Evolutionary conservation across 2,329 filamentous ascomycete genomes (phyloP).

Genomic region (Colletotrichum navitas): DNA sequence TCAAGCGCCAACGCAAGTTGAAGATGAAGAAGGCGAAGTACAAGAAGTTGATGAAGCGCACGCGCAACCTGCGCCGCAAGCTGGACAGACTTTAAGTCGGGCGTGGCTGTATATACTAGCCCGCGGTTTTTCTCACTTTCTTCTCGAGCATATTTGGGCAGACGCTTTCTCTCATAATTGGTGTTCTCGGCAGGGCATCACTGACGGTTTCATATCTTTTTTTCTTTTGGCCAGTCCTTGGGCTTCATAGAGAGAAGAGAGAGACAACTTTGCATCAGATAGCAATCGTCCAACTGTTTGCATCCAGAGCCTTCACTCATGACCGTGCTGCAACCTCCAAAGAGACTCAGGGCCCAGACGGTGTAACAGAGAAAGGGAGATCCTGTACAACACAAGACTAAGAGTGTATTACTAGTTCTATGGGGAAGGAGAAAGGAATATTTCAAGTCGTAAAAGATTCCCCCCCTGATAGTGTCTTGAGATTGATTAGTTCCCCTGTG

Average conservation of each 20-base stretch:
- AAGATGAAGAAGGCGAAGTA: slow-evolving; percentile 99
- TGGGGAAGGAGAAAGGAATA: not conserved
- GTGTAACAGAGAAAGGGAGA: slow-evolving; percentile 12
- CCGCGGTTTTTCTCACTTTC: slow-evolving; percentile 35
- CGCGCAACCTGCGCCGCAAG: slow-evolving; percentile 88
- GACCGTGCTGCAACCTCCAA: slow-evolving; percentile 13
- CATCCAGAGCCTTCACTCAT: slow-evolving; percentile 27
- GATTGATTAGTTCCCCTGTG: not conserved
- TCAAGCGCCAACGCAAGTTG: slow-evolving; percentile 90
- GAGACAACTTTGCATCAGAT: slow-evolving; percentile 39
- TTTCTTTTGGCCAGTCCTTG: slow-evolving; percentile 22
- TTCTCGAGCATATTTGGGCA: slow-evolving; percentile 44
- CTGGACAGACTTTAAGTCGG: slow-evolving; percentile 72
- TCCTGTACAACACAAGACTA: slow-evolving; percentile 40
- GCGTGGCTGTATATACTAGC: slow-evolving; percentile 46
- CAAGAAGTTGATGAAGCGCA: slow-evolving; percentile 98
- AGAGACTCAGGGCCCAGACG: not conserved
- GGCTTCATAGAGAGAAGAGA: slow-evolving; percentile 38
- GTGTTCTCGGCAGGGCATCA: slow-evolving; percentile 33
- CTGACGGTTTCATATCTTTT: slow-evolving; percentile 30
- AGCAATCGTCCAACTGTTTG: slow-evolving; percentile 41
- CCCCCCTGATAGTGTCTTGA: not conserved
- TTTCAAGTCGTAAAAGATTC: slow-evolving; percentile 13
- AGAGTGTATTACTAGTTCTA: slow-evolving; percentile 40
- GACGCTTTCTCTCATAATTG: slow-evolving; percentile 35